Conservation (phyloP, 179 eudicot genomes). For the Nepenthes alata region DNA sequence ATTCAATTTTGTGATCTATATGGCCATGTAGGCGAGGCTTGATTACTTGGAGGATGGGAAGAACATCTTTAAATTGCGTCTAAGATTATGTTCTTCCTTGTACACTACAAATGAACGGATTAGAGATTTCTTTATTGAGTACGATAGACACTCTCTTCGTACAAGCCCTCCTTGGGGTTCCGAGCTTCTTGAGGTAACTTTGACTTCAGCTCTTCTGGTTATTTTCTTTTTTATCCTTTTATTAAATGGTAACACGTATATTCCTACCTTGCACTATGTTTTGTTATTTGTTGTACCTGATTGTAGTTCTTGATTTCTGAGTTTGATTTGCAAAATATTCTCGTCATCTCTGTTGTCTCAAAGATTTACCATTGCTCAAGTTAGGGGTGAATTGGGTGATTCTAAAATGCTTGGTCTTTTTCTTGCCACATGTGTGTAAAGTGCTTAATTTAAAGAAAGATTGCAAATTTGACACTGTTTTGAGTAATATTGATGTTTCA, state of each 20-base stretch:
- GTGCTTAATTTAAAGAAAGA: no score
- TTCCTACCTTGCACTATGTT: neutral
- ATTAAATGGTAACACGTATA: neutral
- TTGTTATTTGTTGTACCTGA: no score
- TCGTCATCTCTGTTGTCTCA: no score
- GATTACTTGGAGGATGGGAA: slow-evolving; percentile 98
- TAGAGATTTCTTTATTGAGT: slow-evolving; percentile 95
- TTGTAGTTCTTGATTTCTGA: no score
- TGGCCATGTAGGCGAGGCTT: slow-evolving; percentile 57
- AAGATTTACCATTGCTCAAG: no score
- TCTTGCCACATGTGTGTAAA: no score
- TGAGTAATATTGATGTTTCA: no score
- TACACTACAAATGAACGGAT: slow-evolving; percentile 90
- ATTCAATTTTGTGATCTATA: neutral
- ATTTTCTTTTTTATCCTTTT: neutral
- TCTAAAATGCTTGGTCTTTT: no score
- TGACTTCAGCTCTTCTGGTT: neutral
- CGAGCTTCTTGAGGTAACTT: slow-evolving; percentile 90
- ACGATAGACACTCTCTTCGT: slow-evolving; percentile 90
- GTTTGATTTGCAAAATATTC: no score
- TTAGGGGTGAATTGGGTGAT: no score
- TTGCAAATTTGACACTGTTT: no score
- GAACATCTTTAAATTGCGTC: slow-evolving; percentile 66
- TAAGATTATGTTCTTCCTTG: slow-evolving; percentile 84
- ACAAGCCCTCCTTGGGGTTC: slow-evolving; percentile 99